Evolutionary conservation across 345 rosid species (phyloP), one percentile per base, ranked within the genome.

Genomic region (Acer campestre): DNA sequence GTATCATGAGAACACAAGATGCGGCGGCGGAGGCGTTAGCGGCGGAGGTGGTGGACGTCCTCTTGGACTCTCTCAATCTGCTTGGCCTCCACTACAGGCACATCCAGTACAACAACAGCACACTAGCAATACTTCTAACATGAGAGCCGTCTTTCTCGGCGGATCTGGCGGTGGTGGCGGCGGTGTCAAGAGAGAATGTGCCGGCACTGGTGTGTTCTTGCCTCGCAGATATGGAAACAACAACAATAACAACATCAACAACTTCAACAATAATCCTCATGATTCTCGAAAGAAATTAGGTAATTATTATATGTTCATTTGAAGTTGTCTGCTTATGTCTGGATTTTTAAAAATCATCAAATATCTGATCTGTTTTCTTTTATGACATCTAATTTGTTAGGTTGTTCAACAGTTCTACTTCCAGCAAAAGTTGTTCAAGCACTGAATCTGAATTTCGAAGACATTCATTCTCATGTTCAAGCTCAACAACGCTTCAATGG

Each of bases 171-270:
- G 46, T 2, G 46, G 46, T 0, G 49, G 49, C 12, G 82, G 62
- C 4, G 75, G 80, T 6, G 81, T 68, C 17, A 91, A 80, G 77
- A 76, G 79, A 11, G 81, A 84, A 51, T 85, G 87, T 20, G 53
- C 89, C 1, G 99, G 99, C 9, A 95, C 99, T 22, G 98, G 98
- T 35, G 99, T 95, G 12, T 95, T 95, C 84, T 78, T 95, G 75
- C 99, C 99, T 62, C 91, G 91, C 14, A 83, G 81, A 62, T 75
- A 72, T n/a, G 80, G 82, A 40, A 78, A 74, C 7, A 18, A n/a
- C 23, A 56, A 17, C 23, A 17, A 17, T 18, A 56, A 3, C 35
- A 56, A 3, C 35, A 4, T 31, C 7, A 18, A 18, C 23, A 56
- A 18, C 25, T 4, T 4, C 18, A 56, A 4, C 61, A 56, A 17